These are phyloP conservation scores for Striga hermonthica DNA, from an alignment of 305 asterid genomes.

Conservation along the genomic window DNA sequence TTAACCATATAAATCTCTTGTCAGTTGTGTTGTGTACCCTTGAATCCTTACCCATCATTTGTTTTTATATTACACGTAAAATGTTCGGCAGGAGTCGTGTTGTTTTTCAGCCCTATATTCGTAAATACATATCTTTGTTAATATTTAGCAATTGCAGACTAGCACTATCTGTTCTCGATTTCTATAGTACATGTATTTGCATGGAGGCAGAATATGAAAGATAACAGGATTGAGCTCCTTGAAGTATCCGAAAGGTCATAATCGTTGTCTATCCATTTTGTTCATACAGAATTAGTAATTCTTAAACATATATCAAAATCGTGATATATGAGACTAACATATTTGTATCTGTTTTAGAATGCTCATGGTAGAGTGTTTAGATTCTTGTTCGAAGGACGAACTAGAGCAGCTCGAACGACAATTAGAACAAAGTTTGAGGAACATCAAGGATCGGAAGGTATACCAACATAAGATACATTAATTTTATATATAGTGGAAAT, in stretches of 20 bases:
- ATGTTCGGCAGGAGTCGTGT: too few relatives aligned
- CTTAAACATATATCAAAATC: too few relatives aligned
- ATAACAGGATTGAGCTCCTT: constrained; percentile 40
- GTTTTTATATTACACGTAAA: too few relatives aligned
- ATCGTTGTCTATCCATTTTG: neutral
- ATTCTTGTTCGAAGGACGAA: constrained; percentile 42
- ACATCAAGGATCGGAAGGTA: constrained; percentile 52
- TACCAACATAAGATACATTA: neutral
- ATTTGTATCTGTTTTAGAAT: constrained; percentile 32
- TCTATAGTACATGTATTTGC: neutral
- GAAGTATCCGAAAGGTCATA: constrained; percentile 44
- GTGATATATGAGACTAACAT: neutral
- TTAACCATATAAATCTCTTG: too few relatives aligned
- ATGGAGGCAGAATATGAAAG: constrained; percentile 31
- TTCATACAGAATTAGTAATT: neutral
- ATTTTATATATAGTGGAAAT: neutral
- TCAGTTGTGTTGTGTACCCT: too few relatives aligned
- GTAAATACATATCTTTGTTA: too few relatives aligned
- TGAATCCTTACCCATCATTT: too few relatives aligned
- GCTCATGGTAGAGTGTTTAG: constrained; percentile 47
- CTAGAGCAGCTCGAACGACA: constrained; percentile 43
- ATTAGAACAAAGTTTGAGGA: constrained; percentile 47
- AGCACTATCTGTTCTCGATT: too few relatives aligned
- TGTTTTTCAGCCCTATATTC: too few relatives aligned
- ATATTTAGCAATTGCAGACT: too few relatives aligned